Evolutionary conservation across 2,329 filamentous ascomycete species (phyloP).

Genomic region (Amesomyces nigricolor): DNA sequence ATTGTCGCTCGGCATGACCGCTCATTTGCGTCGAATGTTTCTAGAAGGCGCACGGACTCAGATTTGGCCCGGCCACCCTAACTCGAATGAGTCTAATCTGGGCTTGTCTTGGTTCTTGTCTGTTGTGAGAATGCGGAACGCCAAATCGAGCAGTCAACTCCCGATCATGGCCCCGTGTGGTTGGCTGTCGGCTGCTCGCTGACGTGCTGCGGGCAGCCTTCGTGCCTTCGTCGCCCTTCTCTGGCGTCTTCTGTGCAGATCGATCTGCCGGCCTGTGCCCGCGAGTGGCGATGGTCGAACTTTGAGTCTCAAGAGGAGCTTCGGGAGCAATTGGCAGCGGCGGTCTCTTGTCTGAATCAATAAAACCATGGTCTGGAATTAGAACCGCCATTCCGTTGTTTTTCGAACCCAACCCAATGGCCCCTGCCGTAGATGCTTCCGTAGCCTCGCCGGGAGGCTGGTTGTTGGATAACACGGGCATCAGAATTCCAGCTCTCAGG

Average conservation of each 20-base stretch:
- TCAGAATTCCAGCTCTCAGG: no score
- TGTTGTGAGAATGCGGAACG: not conserved
- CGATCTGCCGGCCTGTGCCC: constrained; percentile 17
- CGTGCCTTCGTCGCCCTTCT: constrained; percentile 16
- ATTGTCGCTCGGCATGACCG: constrained; percentile 20
- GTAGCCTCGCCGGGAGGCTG: no score
- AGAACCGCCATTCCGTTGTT: no score
- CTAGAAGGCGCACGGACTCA: constrained; percentile 26
- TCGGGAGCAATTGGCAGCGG: not conserved
- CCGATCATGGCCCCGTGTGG: constrained; percentile 8
- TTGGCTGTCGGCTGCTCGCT: constrained; percentile 8
- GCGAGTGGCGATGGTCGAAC: constrained; percentile 11
- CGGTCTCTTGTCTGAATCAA: not conserved
- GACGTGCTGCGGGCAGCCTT: constrained; percentile 17
- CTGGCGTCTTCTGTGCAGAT: constrained; percentile 24
- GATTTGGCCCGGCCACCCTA: constrained; percentile 11
- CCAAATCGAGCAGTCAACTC: constrained; percentile 1
- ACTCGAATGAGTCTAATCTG: not conserved
- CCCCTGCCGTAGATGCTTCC: no score
- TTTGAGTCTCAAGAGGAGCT: not conserved
- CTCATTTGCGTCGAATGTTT: constrained; percentile 26
- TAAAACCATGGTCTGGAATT: not conserved
- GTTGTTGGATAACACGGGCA: no score
- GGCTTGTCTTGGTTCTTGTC: not conserved
- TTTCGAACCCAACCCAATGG: no score